Conservation (phyloP, 2,329 filamentous ascomycete genomes). For the Magnaporthiopsis incrustans region DNA sequence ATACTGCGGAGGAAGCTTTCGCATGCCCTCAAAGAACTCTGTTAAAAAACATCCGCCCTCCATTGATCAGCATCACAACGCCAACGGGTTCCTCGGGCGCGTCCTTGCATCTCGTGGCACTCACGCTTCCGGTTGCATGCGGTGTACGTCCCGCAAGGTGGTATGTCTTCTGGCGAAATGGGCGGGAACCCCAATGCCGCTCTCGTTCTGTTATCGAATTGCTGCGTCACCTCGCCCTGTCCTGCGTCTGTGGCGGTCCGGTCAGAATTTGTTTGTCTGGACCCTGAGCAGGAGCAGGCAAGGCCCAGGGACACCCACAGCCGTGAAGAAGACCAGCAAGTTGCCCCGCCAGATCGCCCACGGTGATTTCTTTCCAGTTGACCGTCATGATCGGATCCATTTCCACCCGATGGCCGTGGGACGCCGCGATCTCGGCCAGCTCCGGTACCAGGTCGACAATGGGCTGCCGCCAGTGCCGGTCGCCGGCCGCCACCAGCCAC, state of each 20-base stretch:
- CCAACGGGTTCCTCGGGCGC: neutral
- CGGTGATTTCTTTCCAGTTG: slow-evolving; percentile 26
- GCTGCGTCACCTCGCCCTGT: slow-evolving; percentile 11
- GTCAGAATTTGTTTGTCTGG: neutral
- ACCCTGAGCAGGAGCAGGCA: neutral
- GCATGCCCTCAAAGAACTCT: slow-evolving; percentile 13
- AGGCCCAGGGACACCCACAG: slow-evolving; percentile 18
- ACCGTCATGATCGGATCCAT: slow-evolving; percentile 19
- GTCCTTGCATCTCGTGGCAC: neutral
- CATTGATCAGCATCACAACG: neutral
- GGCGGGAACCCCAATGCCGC: slow-evolving; percentile 11
- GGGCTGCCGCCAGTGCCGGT: slow-evolving; percentile 28
- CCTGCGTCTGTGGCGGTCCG: slow-evolving; percentile 6
- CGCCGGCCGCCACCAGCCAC: slow-evolving; percentile 28
- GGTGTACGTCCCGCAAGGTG: slow-evolving; percentile 9
- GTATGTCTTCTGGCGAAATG: slow-evolving; percentile 9
- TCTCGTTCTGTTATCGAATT: slow-evolving; percentile 1
- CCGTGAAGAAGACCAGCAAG: slow-evolving; percentile 27
- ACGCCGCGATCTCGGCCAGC: slow-evolving; percentile 18
- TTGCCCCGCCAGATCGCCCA: slow-evolving; percentile 28
- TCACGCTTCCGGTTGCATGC: slow-evolving; percentile 11
- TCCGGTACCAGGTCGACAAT: slow-evolving; percentile 35
- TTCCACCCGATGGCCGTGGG: slow-evolving; percentile 1
- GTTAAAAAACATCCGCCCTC: neutral
- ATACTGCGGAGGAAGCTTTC: slow-evolving; percentile 7